Evolutionary conservation across 257 asterid species (phyloP), one percentile per base, ranked within the genome.

Genomic region (Nicotiana undulata): DNA sequence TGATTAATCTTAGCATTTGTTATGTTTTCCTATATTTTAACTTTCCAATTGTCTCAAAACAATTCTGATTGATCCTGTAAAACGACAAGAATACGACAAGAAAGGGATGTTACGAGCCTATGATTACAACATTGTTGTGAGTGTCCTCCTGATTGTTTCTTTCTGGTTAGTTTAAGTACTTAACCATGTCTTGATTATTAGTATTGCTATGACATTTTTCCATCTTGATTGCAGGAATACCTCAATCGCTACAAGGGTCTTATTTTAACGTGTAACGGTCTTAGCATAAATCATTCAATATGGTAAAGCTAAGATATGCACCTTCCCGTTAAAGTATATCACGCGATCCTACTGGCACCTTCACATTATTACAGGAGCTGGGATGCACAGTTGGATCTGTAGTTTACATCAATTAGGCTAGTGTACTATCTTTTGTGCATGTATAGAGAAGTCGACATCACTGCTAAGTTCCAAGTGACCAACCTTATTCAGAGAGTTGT

Each of bases 211-310:
- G 78, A 8, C 16, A 1, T 72, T 32, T 77, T 12, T 64, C 32
- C 76, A 17, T 46, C 31, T 32, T 77, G 77, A 46, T 28, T 86
- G 85, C 95, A 96, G 99, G 99, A 96, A 51, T 94, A 94, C 83
- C 97, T 96, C 79, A 86, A 87, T 74, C 97, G 97, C 66, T 88
- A 94, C 95, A 92, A 94, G 93, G 88, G 99, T 82, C 98, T 96
- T 61, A 94, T 96, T 55, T 84, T 96, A 82, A 96, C 99, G 0
- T 91, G 97, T 88, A 96, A 91, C 10, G 98, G 99, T 52, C 96
- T 96, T 37, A 98, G 99, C 60, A 89, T 96, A 98, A 94, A 90
- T 83, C 89, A 87, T 79, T 91, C 92, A 20, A 88, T 91, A 74
- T 92, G 96, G 97, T 96, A 87, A 89, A 52, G 13, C 34, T 59